Evolutionary conservation across 352 stramenopile species (phyloP).

Genomic region (Globisporangium cylindrosporum): DNA sequence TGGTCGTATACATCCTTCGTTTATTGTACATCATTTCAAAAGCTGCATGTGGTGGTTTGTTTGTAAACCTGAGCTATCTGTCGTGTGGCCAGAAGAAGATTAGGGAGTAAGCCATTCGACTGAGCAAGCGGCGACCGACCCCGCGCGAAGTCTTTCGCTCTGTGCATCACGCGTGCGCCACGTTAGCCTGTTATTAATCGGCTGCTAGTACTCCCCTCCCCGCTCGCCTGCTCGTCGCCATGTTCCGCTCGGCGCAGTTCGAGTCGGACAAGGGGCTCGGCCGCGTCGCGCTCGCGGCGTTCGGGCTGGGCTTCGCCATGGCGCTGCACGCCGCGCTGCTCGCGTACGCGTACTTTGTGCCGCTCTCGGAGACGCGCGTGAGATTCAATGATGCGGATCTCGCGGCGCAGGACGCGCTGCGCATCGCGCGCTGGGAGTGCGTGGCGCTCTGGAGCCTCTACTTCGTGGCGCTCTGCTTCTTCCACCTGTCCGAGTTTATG

Average conservation of each 20-base stretch:
- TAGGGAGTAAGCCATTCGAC: not conserved
- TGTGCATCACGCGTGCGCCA: not conserved
- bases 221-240: conserved; percentile 14
- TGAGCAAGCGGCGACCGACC: not conserved
- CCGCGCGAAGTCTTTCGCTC: not conserved
- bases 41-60: not conserved
- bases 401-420: not conserved
- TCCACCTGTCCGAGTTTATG: conserved; percentile 85
- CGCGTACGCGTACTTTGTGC: conserved; percentile 29
- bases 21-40: not conserved
- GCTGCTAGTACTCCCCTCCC: not conserved
- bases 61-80: not conserved
- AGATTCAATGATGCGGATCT: not conserved
- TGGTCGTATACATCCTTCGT: not conserved
- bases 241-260: conserved; percentile 80
- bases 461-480: conserved; percentile 70
- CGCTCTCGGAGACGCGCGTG: conserved; percentile 8
- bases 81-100: not conserved
- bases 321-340: conserved; percentile 59
- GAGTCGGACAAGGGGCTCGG: conserved; percentile 70
- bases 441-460: conserved; percentile 75
- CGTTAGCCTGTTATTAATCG: not conserved
- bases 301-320: conserved; percentile 73
- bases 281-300: conserved; percentile 69
- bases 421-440: conserved; percentile 41